These are phyloP conservation scores for Scedosporium aurantiacum DNA, from an alignment of 2,329 filamentous ascomycete species.

Conservation along the genomic window DNA sequence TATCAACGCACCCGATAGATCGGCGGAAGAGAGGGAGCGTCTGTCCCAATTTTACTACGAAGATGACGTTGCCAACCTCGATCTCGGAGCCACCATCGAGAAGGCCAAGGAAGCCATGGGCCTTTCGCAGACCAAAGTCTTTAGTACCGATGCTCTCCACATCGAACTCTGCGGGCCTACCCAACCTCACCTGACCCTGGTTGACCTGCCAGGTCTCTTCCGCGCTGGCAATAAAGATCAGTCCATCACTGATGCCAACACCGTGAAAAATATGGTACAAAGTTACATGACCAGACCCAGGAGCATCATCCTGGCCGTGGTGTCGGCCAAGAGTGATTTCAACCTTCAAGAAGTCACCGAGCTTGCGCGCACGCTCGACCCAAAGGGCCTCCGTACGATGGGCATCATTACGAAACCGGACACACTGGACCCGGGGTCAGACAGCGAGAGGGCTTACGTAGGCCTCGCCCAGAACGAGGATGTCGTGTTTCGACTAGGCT, in stretches of 20 bases:
- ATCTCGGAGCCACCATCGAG: constrained; percentile 25
- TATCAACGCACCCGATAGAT: constrained; percentile 16
- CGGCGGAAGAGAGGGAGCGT: constrained; percentile 14
- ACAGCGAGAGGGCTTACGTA: constrained; percentile 27
- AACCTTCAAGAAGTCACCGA: constrained; percentile 26
- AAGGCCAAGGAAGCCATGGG: constrained; percentile 22
- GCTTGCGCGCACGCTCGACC: constrained; percentile 19
- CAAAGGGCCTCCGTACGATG: constrained; percentile 22
- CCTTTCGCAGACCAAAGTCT: constrained; percentile 8
- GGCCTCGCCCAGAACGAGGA: constrained; percentile 33
- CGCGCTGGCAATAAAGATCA: constrained; percentile 22
- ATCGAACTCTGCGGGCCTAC: constrained; percentile 14
- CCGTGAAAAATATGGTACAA: constrained; percentile 24
- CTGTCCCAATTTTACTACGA: neutral
- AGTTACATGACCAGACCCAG: constrained; percentile 27
- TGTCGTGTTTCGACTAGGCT: constrained; percentile 36
- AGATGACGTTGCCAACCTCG: constrained; percentile 6
- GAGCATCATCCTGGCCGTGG: constrained; percentile 33
- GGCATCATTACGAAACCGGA: constrained; percentile 34
- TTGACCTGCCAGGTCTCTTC: constrained; percentile 35
- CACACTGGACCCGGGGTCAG: constrained; percentile 21
- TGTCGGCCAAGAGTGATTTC: constrained; percentile 27
- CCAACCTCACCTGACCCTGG: constrained; percentile 28
- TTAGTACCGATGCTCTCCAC: constrained; percentile 15
- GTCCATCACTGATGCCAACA: constrained; percentile 19